A percentile compares a stretch with the other conserved stretches of the same genome.
Evolutionary conservation across 1,284 basidiomycete genomes (phyloP).

Genomic region (Amylostereum chailletii): DNA sequence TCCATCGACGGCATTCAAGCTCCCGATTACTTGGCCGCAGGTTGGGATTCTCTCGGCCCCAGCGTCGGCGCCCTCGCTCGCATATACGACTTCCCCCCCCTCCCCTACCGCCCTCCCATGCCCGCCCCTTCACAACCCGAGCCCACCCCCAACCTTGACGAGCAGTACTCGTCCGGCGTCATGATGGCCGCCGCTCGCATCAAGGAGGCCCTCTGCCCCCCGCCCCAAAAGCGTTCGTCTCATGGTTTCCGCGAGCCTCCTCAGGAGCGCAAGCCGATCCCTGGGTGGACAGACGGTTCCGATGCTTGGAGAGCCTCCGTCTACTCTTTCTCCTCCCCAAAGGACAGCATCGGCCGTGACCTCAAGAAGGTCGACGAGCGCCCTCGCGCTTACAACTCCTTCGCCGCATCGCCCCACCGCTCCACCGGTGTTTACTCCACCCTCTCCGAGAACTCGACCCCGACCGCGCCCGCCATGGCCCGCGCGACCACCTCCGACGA

Average conservation of each 20-base stretch:
- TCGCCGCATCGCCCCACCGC: conserved; percentile 40
- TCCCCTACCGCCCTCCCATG: conserved; percentile 24
- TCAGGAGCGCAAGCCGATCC: conserved; percentile 34
- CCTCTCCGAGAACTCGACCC: conserved; percentile 23
- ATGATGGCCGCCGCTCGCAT: conserved; percentile 62
- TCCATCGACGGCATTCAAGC: conserved; percentile 20
- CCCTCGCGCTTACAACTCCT: conserved; percentile 30
- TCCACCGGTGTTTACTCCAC: conserved; percentile 41
- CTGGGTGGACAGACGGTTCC: conserved; percentile 63
- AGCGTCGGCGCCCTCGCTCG: conserved; percentile 42
- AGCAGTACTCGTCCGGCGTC: conserved; percentile 45
- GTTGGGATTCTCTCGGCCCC: conserved; percentile 20
- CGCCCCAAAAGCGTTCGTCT: conserved; percentile 23
- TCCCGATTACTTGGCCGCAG: conserved; percentile 15
- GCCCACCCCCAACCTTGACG: conserved; percentile 19
- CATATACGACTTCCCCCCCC: conserved; percentile 45
- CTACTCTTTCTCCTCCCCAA: conserved; percentile 35
- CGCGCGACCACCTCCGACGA: conserved; percentile 27
- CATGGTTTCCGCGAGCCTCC: conserved; percentile 9
- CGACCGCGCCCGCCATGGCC: conserved; percentile 15
- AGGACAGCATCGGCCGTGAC: conserved; percentile 16
- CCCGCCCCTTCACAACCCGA: conserved; percentile 8
- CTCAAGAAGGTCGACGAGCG: conserved; percentile 16
- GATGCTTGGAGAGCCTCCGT: conserved; percentile 55
- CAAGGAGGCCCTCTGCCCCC: conserved; percentile 35